phyloP scores from a whole-genome alignment of 768 basidiomycete species.

The Lepiota brunneoincarnata region DNA sequence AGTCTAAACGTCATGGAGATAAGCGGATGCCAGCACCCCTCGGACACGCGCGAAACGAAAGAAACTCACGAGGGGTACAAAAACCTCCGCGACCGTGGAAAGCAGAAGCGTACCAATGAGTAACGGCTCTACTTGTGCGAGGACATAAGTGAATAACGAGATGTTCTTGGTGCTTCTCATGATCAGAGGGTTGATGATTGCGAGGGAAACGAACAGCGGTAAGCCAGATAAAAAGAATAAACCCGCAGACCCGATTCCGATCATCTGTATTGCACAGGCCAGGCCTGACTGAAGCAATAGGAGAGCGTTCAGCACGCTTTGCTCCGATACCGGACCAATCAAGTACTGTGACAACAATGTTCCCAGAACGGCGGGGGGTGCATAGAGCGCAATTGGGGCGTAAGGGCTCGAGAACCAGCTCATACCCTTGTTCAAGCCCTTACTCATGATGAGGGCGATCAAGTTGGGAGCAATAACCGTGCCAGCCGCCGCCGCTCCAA shows the following conservation, averaged over 20 bases:
- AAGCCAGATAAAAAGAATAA: constrained; percentile 63
- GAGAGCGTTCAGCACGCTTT: constrained; percentile 55
- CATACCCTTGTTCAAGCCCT: constrained; percentile 63
- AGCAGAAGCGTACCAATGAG: constrained; percentile 56
- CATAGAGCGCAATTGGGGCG: constrained; percentile 66
- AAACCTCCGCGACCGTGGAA: constrained; percentile 72
- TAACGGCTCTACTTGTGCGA: constrained; percentile 57
- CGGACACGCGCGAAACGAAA: neutral
- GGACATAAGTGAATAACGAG: constrained; percentile 59
- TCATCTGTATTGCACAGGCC: constrained; percentile 59
- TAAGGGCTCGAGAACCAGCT: constrained; percentile 84
- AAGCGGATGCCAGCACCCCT: neutral
- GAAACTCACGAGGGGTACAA: constrained; percentile 75
- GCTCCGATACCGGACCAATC: constrained; percentile 54
- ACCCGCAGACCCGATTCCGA: constrained; percentile 74
- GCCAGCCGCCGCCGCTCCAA: constrained; percentile 50
- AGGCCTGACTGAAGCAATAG: constrained; percentile 57
- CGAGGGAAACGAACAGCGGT: constrained; percentile 55
- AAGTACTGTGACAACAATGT: constrained; percentile 60
- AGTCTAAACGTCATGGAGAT: constrained; percentile 44
- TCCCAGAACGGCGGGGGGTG: constrained; percentile 69
- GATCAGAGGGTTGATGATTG: constrained; percentile 42
- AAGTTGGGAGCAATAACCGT: constrained; percentile 64
- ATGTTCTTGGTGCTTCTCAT: constrained; percentile 32
- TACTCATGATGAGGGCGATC: constrained; percentile 67